Percentiles rank a stretch among this genome's conserved stretches.
phyloP scores from a whole-genome alignment of 1,284 basidiomycete genomes.

The Paramarasmius palmivorus region DNA sequence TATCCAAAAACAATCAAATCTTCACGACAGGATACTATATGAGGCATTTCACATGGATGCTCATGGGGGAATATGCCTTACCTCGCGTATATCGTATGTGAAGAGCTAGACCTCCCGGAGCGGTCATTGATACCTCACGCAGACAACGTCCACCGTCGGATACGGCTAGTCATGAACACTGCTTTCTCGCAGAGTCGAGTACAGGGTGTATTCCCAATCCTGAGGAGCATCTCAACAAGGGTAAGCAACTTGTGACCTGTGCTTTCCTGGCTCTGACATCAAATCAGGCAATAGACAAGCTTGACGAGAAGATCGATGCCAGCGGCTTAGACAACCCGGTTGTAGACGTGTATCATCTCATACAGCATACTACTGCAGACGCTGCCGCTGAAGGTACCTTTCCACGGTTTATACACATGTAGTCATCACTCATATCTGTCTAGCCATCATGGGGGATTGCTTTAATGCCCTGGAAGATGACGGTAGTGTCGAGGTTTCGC shows the following conservation, averaged over 20 bases:
- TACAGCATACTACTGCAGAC: not conserved
- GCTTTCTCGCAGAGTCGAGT: no score
- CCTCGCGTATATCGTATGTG: not conserved
- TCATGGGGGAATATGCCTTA: not conserved
- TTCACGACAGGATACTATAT: not conserved
- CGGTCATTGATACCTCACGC: no score
- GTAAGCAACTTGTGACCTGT: no score
- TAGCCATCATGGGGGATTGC: slow-evolving; percentile 2
- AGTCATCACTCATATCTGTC: not conserved
- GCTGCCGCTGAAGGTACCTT: not conserved
- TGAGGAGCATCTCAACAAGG: no score
- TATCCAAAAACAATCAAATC: not conserved
- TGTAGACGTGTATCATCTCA: no score
- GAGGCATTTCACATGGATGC: not conserved
- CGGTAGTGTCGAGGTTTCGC: not conserved
- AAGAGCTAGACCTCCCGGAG: not conserved
- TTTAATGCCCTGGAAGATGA: not conserved
- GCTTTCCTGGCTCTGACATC: no score
- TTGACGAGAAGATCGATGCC: no score
- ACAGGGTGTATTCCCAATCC: no score
- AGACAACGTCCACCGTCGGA: no score
- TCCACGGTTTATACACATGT: not conserved
- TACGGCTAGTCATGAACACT: no score
- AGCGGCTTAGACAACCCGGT: no score
- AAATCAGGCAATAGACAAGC: no score